Conservation (phyloP, 1,284 basidiomycete species). For the Pascua sp. region DNA sequence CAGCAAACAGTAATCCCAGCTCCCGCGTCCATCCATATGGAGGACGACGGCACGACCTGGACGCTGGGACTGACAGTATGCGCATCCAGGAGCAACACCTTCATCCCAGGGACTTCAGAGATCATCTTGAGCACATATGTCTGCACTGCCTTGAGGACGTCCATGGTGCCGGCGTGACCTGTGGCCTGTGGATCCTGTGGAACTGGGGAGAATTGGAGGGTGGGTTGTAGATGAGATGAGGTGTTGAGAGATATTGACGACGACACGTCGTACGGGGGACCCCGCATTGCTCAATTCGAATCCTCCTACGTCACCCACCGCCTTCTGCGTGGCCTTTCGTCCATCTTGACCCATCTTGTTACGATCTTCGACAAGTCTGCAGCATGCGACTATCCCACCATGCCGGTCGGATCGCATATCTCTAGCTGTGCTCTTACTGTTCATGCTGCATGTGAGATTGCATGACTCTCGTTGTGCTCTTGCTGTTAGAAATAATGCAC, state of each 20-base stretch:
- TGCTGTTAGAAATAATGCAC: too few relatives aligned
- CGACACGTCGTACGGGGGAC: neutral
- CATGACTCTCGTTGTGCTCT: too few relatives aligned
- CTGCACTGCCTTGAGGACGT: constrained; percentile 91
- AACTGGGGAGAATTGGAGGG: too few relatives aligned
- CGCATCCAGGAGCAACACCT: constrained; percentile 91
- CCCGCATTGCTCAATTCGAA: neutral
- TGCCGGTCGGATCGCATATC: too few relatives aligned
- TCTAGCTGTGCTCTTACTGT: too few relatives aligned
- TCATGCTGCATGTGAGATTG: too few relatives aligned
- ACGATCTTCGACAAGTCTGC: too few relatives aligned
- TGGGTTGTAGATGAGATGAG: neutral
- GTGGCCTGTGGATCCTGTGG: too few relatives aligned
- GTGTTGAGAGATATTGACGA: neutral
- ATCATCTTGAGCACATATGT: constrained; percentile 90
- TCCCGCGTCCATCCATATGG: constrained; percentile 3
- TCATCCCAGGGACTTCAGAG: constrained; percentile 82
- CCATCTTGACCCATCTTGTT: too few relatives aligned
- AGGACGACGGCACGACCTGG: neutral
- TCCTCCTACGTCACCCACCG: neutral
- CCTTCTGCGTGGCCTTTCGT: too few relatives aligned
- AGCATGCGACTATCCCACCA: too few relatives aligned
- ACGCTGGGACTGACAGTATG: constrained; percentile 68
- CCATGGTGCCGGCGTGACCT: constrained; percentile 59
- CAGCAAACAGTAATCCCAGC: neutral